Evolutionary conservation across 2,329 filamentous ascomycete genomes (phyloP).

Genomic region (Sarocladiaceae sp.): DNA sequence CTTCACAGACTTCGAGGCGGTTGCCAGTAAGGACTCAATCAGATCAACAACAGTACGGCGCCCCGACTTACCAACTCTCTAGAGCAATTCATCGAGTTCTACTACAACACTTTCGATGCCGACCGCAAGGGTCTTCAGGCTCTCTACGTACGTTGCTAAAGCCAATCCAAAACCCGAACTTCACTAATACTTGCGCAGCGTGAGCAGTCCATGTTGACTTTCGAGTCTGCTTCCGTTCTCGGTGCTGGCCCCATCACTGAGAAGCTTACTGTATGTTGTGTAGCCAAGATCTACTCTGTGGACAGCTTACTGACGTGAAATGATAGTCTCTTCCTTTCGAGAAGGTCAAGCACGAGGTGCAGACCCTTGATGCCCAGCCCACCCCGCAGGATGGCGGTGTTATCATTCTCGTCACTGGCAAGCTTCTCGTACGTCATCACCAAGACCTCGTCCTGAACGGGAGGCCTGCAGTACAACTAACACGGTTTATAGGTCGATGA

Average conservation of each 20-base stretch:
- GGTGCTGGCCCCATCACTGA: conserved; percentile 66
- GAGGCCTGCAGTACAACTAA: conserved; percentile 13
- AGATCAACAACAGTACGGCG: conserved; percentile 21
- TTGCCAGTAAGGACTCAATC: conserved; percentile 35
- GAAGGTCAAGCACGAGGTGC: conserved; percentile 73
- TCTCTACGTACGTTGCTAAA: conserved; percentile 72
- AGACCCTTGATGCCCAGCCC: conserved; percentile 81
- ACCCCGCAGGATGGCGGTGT: conserved; percentile 62
- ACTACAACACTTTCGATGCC: conserved; percentile 83
- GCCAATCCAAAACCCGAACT: neutral
- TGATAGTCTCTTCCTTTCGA: conserved; percentile 70
- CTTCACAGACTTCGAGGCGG: conserved; percentile 36
- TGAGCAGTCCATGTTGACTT: conserved; percentile 86
- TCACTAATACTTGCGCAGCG: conserved; percentile 47
- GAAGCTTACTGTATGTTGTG: conserved; percentile 69
- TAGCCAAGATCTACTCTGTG: conserved; percentile 10
- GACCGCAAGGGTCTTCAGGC: conserved; percentile 59
- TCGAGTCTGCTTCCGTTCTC: conserved; percentile 66
- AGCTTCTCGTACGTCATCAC: conserved; percentile 71
- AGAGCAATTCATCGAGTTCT: conserved; percentile 88
- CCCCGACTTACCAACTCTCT: neutral
- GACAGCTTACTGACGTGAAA: neutral
- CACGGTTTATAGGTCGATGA: conserved; percentile 67
- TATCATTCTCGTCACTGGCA: conserved; percentile 83
- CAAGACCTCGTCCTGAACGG: neutral